Conservation (phyloP, 768 basidiomycete genomes). For the Strobilomyces dryophilus region DNA sequence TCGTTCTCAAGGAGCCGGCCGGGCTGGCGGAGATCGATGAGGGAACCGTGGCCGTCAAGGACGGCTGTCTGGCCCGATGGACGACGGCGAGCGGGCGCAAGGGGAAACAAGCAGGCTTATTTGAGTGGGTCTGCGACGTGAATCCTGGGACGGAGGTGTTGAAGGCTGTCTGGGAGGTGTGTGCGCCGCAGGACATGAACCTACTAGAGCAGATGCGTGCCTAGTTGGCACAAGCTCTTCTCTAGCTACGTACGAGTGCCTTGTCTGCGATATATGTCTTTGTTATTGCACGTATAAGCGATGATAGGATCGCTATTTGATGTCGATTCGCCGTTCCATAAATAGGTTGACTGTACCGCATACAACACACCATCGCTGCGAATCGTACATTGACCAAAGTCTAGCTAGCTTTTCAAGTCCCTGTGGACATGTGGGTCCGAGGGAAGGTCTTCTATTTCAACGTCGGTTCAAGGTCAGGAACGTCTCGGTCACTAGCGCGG, state of each 20-base stretch:
- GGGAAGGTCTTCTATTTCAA: too few species aligned
- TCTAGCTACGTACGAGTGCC: neutral
- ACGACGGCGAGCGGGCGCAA: slow-evolving; percentile 15
- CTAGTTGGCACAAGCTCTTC: neutral
- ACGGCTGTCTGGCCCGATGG: slow-evolving; percentile 18
- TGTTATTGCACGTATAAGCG: neutral
- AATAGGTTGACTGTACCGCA: neutral
- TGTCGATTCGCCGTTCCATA: neutral
- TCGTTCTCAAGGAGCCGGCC: slow-evolving; percentile 24
- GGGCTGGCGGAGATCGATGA: slow-evolving; percentile 20
- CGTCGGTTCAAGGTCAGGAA: too few species aligned
- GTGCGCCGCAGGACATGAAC: slow-evolving; percentile 19
- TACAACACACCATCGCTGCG: slow-evolving; percentile 48
- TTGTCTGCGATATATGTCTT: neutral
- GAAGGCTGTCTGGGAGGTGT: slow-evolving; percentile 29
- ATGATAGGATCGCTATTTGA: neutral
- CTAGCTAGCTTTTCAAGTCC: slow-evolving; percentile 50
- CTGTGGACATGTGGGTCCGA: slow-evolving; percentile 15
- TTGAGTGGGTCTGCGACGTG: slow-evolving; percentile 30
- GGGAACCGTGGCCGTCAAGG: slow-evolving; percentile 7
- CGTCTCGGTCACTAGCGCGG: too few species aligned
- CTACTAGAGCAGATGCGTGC: slow-evolving; percentile 9
- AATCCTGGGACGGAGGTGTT: slow-evolving; percentile 22
- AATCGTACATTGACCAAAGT: slow-evolving; percentile 65
- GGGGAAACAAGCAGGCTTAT: slow-evolving; percentile 18